A percentile compares a stretch with the other conserved stretches of the same genome.
Conservation (phyloP, 2,329 filamentous ascomycete species). For the Bimuria novae-zelandiae region DNA sequence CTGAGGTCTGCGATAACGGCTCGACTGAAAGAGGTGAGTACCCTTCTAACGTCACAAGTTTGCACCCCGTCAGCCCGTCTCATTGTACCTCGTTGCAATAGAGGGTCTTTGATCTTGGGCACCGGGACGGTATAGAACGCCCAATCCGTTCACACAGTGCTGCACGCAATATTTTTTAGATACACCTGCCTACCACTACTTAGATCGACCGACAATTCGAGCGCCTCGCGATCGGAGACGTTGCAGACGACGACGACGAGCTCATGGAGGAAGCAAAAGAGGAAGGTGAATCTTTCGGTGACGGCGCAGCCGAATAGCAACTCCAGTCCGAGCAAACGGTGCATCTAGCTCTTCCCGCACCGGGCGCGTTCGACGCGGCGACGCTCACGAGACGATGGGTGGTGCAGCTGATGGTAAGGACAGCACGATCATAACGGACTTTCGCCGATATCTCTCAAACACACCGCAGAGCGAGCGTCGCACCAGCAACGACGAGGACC, state of each 20-base stretch:
- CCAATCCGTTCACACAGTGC: no score
- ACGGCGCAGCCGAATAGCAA: neutral
- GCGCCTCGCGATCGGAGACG: conserved; percentile 24
- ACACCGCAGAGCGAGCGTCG: no score
- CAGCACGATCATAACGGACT: no score
- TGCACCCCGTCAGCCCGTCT: no score
- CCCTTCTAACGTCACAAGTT: neutral
- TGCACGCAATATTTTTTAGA: neutral
- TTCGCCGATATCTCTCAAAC: no score
- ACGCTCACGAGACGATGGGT: no score
- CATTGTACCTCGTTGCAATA: no score
- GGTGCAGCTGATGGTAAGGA: no score
- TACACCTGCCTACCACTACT: neutral
- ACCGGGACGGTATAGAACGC: no score
- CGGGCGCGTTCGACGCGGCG: no score
- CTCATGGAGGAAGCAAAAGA: neutral
- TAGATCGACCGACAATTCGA: conserved; percentile 29
- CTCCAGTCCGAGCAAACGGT: neutral
- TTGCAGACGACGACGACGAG: neutral
- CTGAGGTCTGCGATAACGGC: conserved; percentile 25
- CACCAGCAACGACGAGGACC: neutral
- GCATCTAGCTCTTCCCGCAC: no score
- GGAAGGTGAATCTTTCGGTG: conserved; percentile 4
- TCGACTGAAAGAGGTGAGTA: conserved; percentile 14
- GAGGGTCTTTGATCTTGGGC: no score